Evolutionary conservation across 2,329 filamentous ascomycete genomes (phyloP).

Genomic region (Penicillium sp.): DNA sequence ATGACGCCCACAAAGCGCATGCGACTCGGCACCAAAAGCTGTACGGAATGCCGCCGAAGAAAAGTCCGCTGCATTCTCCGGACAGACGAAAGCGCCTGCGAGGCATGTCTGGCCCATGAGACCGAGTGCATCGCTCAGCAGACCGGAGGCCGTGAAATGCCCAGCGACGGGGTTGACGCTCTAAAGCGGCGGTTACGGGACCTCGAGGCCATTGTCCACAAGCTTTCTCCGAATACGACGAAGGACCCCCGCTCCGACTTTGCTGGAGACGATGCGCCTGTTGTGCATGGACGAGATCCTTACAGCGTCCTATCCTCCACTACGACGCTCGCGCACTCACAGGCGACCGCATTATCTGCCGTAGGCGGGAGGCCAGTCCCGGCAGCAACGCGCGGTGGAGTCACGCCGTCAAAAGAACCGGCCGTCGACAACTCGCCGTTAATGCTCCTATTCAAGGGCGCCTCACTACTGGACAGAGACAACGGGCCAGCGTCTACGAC

Average conservation of each 20-base stretch:
- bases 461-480: slow-evolving; percentile 1
- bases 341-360: neutral
- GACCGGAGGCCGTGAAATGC: neutral
- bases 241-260: neutral
- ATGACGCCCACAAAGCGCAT: slow-evolving; percentile 2
- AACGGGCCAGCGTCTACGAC: neutral
- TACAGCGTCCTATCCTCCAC: neutral
- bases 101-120: slow-evolving; percentile 4
- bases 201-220: slow-evolving; percentile 3
- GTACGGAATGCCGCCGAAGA: neutral
- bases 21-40: slow-evolving; percentile 3
- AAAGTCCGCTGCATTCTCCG: slow-evolving; percentile 2
- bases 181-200: slow-evolving; percentile 1
- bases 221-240: slow-evolving; percentile 2
- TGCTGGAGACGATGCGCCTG: slow-evolving; percentile 1
- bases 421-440: slow-evolving; percentile 2
- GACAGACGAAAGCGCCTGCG: slow-evolving; percentile 1
- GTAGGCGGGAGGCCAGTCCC: neutral
- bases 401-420: neutral
- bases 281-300: neutral
- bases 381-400: neutral
- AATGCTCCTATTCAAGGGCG: slow-evolving; percentile 2
- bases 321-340: slow-evolving; percentile 1
- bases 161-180: slow-evolving; percentile 2
- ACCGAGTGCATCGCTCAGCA: neutral